phyloP scores from a whole-genome alignment of 83 land plant genomes.

The Thuja plicata region DNA sequence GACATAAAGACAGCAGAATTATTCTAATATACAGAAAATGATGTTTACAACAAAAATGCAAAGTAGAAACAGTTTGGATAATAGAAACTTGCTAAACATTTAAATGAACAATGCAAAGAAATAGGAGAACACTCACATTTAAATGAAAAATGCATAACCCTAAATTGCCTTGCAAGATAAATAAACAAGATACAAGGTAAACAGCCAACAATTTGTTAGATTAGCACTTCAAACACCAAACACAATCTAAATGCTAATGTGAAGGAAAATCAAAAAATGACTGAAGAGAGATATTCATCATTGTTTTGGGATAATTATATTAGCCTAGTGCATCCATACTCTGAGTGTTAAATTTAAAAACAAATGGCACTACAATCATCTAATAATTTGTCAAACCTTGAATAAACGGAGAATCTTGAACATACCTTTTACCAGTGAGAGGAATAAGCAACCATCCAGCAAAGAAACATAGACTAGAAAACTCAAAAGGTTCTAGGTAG shows the following conservation, averaged over 20 bases:
- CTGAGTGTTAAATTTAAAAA: too few relatives aligned
- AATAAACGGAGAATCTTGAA: neutral
- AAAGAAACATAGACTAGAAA: neutral
- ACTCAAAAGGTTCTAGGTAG: too few relatives aligned
- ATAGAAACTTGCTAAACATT: too few relatives aligned
- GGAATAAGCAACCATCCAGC: neutral
- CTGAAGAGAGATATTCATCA: too few relatives aligned
- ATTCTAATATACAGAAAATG: neutral
- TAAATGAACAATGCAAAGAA: neutral
- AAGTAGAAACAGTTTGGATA: neutral
- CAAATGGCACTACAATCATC: neutral
- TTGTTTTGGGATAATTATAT: too few relatives aligned
- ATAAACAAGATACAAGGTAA: neutral
- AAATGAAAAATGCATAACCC: too few relatives aligned
- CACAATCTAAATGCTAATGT: neutral
- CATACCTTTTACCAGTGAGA: neutral
- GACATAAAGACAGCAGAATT: neutral
- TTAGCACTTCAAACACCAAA: neutral
- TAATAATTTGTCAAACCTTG: neutral
- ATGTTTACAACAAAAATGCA: too few relatives aligned
- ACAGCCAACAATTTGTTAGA: neutral
- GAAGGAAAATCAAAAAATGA: too few relatives aligned
- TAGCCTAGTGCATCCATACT: too few relatives aligned
- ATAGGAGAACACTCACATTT: too few relatives aligned
- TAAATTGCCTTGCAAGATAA: too few relatives aligned